Evolutionary conservation across 192 early-diverging fungal species (phyloP), one percentile per base, ranked within the genome.

Genomic region (Backusella morwellensis): DNA sequence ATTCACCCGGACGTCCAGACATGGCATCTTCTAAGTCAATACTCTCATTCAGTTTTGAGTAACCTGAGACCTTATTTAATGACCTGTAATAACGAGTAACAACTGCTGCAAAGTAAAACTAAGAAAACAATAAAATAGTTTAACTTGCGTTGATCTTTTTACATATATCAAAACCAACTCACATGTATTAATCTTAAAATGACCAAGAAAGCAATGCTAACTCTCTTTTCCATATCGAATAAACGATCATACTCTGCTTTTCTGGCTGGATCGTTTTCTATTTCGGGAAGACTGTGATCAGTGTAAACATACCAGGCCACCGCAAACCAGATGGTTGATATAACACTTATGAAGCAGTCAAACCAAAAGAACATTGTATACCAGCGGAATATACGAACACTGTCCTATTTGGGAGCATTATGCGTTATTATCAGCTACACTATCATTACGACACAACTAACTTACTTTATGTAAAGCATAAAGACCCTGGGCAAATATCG

Each of bases 341-440:
- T 68, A 2, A 75, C 54, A 68, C 76, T 80, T 0, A 81, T 32
- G 14, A 81, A 41, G 29, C 79, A 76, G 72, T 84, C 82, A 14
- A 75, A 36, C 82, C 82, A 84, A 59, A 81, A 84, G 66, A 78
- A 81, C 9, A 75, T 54, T 0, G 77, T 75, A 26, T 76, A 80
- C 76, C 78, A 74, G 9, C 79, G 79, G 12, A 84, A 41, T 26
- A 75, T 74, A 12, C n/a, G 32, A 17, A 69, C 17, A 36, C 75
- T 79, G 32, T 75, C 50, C 78, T 79, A 44, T 66, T 19, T 6
- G 17, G 47, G 21, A 44, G 56, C 38, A 68, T 66, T 66, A 40
- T 67, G 32, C 1, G 12, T 68, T 68, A 68, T 36, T n/a, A 5
- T 14, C 15, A 19, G 2, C 11, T 17, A 8, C 14, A 34, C n/a